Evolutionary conservation across 768 basidiomycete genomes (phyloP).

Genomic region (Floccularia luteovirens): DNA sequence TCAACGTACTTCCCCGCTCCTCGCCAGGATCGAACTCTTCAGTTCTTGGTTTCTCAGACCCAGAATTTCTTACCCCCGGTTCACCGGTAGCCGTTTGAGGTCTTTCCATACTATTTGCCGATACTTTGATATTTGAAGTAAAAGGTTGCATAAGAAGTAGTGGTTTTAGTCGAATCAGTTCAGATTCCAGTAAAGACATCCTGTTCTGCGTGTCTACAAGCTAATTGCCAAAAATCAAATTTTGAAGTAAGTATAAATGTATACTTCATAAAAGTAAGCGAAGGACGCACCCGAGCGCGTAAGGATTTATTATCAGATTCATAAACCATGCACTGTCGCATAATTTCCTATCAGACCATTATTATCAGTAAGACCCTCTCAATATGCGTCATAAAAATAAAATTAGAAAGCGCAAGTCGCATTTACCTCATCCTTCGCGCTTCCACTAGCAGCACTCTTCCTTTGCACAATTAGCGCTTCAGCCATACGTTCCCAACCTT

Average conservation of each 20-base stretch:
- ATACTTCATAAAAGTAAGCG: conserved; percentile 1
- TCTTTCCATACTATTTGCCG: no score
- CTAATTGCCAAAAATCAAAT: conserved; percentile 27
- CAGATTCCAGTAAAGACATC: conserved; percentile 49
- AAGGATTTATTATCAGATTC: conserved; percentile 58
- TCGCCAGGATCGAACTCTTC: no score
- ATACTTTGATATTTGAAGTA: conserved; percentile 11
- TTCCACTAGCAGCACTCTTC: conserved; percentile 22
- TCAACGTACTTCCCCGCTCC: no score
- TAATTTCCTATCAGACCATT: no score
- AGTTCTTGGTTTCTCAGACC: no score
- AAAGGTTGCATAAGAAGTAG: conserved; percentile 60
- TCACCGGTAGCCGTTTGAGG: no score
- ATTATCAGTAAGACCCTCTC: no score
- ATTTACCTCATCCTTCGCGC: conserved; percentile 35
- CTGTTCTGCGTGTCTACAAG: conserved; percentile 51
- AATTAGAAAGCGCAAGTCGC: conserved; percentile 2
- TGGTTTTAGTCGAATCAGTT: conserved; percentile 59
- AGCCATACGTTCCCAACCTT: conserved; percentile 57
- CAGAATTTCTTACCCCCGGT: no score
- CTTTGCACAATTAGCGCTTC: conserved; percentile 56
- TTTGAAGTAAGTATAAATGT: background rate
- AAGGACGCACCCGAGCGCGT: conserved; percentile 47
- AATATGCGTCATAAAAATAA: conserved; percentile 6
- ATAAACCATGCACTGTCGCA: conserved; percentile 37